A percentile compares a stretch with the other conserved stretches of the same genome.
These are phyloP conservation scores for Neurospora africana DNA, from an alignment of 495 filamentous ascomycete genomes.

Conservation along the genomic window DNA sequence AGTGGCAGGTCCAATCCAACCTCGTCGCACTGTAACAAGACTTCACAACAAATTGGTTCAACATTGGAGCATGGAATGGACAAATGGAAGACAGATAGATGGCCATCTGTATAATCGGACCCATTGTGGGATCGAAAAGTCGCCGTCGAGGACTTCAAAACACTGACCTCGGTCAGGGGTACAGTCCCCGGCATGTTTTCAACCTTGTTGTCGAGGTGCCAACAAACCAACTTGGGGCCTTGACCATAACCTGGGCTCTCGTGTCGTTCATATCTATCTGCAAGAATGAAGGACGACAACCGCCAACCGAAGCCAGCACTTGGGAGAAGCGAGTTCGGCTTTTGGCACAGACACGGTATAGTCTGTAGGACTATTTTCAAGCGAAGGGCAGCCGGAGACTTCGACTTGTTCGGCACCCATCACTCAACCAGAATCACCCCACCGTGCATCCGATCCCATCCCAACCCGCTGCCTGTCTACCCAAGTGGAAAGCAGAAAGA, in stretches of 20 bases:
- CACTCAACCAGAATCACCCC: neutral
- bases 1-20: conserved; percentile 7
- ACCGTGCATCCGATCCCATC: neutral
- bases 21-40: conserved; percentile 24
- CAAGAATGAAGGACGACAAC: neutral
- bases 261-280: neutral
- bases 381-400: neutral
- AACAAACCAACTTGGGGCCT: neutral
- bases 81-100: neutral
- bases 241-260: neutral
- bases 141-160: neutral
- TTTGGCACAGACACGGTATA: neutral
- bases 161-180: neutral
- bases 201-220: neutral
- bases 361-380: neutral
- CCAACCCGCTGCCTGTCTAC: neutral
- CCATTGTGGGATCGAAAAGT: neutral
- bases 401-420: neutral
- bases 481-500: neutral
- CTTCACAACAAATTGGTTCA: neutral
- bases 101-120: neutral
- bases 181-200: neutral
- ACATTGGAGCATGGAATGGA: neutral
- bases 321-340: neutral
- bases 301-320: neutral